These are phyloP conservation scores for Aschersonia sp. DNA, from an alignment of 2,329 filamentous ascomycete species.

Conservation along the genomic window DNA sequence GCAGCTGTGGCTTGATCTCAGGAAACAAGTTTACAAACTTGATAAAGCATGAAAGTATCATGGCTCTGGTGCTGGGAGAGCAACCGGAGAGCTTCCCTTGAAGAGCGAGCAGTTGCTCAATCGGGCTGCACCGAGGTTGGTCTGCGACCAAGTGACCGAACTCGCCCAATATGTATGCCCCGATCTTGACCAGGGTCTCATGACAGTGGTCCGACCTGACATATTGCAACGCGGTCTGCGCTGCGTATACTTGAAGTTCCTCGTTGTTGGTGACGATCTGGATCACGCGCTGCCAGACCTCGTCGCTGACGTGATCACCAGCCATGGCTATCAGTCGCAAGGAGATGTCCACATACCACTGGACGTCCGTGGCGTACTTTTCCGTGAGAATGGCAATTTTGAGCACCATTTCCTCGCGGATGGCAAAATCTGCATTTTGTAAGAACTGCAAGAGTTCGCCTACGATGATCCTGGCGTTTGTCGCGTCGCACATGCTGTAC, in stretches of 20 bases:
- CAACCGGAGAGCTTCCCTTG: conserved; percentile 82
- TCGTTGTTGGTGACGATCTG: conserved; percentile 99
- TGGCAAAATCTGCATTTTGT: conserved; percentile 92
- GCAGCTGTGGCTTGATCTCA: conserved; percentile 89
- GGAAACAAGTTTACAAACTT: conserved; percentile 98
- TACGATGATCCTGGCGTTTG: conserved; percentile 89
- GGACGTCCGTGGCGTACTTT: conserved; percentile 94
- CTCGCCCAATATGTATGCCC: conserved; percentile 87
- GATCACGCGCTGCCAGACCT: conserved; percentile 97
- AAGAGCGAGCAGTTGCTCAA: conserved; percentile 90
- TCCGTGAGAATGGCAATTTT: conserved; percentile 98
- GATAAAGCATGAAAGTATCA: conserved; percentile 89
- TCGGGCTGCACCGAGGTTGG: conserved; percentile 80
- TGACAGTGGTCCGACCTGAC: conserved; percentile 89
- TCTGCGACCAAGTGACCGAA: conserved; percentile 96
- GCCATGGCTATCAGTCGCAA: conserved; percentile 89
- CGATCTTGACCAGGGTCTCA: conserved; percentile 95
- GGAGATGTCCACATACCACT: conserved; percentile 99
- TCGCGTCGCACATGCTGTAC: conserved; percentile 98
- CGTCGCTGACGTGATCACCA: conserved; percentile 95
- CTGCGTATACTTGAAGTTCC: conserved; percentile 90
- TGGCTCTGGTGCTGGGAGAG: conserved; percentile 78
- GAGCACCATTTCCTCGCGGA: conserved; percentile 96
- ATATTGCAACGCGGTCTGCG: conserved; percentile 84
- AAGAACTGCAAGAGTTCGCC: conserved; percentile 87